Evolutionary conservation across 192 early-diverging fungal species (phyloP), one percentile per base, ranked within the genome.

Genomic region (Backusella psychrophila): DNA sequence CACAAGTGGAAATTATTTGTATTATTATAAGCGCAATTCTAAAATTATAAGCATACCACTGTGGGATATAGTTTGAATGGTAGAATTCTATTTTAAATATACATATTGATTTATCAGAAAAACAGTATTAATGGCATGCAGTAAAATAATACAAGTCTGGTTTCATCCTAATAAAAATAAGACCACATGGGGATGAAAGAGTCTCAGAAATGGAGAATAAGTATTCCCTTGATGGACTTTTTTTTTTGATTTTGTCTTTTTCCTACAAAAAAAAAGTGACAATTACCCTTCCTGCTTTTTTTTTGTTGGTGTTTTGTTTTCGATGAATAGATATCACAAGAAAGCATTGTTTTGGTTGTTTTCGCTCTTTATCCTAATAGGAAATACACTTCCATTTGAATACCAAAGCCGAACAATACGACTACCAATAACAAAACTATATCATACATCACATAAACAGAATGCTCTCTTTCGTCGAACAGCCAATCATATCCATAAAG

Each of bases 161-260:
- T 63, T 63, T 63, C 56, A 63, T 63, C 6, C 23, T 63, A 63
- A 63, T 63, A 63, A 29, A 63, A 63, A 63, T 63, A 29, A 63
- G 26, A 63, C 56, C 11, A 5, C 56, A 63, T 63, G 56, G 56
- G 56, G 23, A 8, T 63, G 21, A 14, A 14, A 63, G 3, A 63
- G 56, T 63, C 56, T 63, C 56, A 63, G 56, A 63, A 29, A 21
- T 2, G 56, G 56, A 63, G 11, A 63, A 29, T 63, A 63, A 29
- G 26, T 63, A 12, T 4, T 29, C 21, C 26, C 56, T 63, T 63
- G 8, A 14, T 12, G 8, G 8, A 3, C 23, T 12, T 63, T 63
- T 23, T 63, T 33, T 33, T 33, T 33, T 33, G 0, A 1, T 33
- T 33, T 33, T 33, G 1, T 33, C 2, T 33, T 33, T 59, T 59